A percentile compares a stretch with the other conserved stretches of the same genome.
These are phyloP conservation scores for Mycena sp. DNA, from an alignment of 1,284 basidiomycete species.

Conservation along the genomic window DNA sequence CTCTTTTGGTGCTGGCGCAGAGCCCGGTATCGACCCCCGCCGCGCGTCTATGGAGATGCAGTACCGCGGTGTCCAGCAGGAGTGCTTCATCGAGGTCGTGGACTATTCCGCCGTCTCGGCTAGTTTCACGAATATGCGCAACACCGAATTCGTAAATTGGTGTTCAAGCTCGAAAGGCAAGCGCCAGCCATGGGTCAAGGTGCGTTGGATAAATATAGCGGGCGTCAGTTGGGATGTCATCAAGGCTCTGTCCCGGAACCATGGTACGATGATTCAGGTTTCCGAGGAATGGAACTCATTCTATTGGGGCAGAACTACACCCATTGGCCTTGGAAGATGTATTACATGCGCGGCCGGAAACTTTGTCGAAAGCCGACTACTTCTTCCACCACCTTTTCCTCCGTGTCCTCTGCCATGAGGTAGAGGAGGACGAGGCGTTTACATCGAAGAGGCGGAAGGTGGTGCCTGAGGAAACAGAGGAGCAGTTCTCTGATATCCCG, in stretches of 20 bases:
- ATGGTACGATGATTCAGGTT: conserved; percentile 51
- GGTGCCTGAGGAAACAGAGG: conserved; percentile 17
- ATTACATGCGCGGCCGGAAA: conserved; percentile 64
- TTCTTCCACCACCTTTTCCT: conserved; percentile 68
- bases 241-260: conserved; percentile 68
- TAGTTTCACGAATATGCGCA: conserved; percentile 61
- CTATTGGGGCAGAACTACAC: conserved; percentile 61
- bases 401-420: conserved; percentile 65
- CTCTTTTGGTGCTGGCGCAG: conserved; percentile 58
- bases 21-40: conserved; percentile 71
- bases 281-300: background rate
- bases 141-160: conserved; percentile 60
- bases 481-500: conserved; percentile 3
- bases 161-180: conserved; percentile 51
- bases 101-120: conserved; percentile 66
- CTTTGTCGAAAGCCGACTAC: conserved; percentile 76
- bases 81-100: conserved; percentile 66
- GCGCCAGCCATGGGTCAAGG: conserved; percentile 58
- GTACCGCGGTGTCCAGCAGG: conserved; percentile 63
- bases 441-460: background rate
- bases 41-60: conserved; percentile 52
- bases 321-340: conserved; percentile 77
- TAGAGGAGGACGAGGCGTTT: conserved; percentile 44
- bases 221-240: conserved; percentile 78
- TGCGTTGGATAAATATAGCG: conserved; percentile 76